Base-by-base conservation (phyloP, 1,284 basidiomycete genomes). In the Ustilago lituana region DNA sequence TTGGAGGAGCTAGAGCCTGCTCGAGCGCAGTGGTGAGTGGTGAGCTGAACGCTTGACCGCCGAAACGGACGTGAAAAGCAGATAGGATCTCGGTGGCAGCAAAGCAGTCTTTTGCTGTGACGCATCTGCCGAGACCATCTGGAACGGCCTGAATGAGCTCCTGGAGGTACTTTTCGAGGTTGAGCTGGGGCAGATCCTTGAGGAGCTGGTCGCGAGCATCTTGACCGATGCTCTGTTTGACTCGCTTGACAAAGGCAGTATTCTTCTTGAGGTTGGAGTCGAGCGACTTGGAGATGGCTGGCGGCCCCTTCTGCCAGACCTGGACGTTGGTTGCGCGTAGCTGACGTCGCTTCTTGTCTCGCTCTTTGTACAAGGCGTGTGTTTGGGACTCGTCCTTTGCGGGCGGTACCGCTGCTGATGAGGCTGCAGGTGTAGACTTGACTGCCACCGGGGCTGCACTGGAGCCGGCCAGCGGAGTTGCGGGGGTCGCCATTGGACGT, bases 161-260 rank as follows among this genome's bases (percentile, higher is more conserved):
- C 76, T 97, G 94, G 49, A 95, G 86, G 81, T 99, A 98, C 83
- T 97, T 98, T 84, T 93, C 93, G 44, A 99, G 86, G 4, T 92
- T 90, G 41, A 99, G 86, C 0, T 89, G 86, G 61, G 92, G 89
- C 65, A 96, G 89, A 78, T 99, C 96, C 83, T 94, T 74, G 37
- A 80, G 39, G 2, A 80, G 58, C 32, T 60, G 52, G 6, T 78
- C 77, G 19, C 95, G 65, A 0, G 62, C 58, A 31, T 82, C 80
- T 12, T 53, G 58, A 7, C 69, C 67, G 11, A 80, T 61, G 33
- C 73, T 60, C 46, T 78, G 75, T 22, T 72, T 69, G 31, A 80
- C 49, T 20, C 74, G 58, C 53, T 80, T 82, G 50, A 82, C 72
- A 46, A 75, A 81, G 2, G 73, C 76, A 2, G 80, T 77, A 53